Evolutionary conservation across 768 basidiomycete genomes (phyloP).

Genomic region (Mycena belliarum): DNA sequence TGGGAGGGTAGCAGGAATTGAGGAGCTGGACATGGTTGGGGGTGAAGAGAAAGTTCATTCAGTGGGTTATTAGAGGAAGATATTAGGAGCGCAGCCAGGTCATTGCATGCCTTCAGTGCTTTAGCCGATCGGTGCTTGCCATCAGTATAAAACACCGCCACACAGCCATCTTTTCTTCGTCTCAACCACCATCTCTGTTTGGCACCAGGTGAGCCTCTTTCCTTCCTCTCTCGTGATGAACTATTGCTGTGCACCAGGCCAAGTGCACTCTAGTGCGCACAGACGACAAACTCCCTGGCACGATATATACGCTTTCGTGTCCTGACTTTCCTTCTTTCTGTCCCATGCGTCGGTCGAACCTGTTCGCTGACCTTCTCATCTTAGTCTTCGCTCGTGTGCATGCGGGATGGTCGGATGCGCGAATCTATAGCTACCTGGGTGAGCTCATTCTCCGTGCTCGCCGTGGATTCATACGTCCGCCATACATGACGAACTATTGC

Average conservation of each 20-base stretch:
- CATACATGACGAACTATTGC: slow-evolving; percentile 15
- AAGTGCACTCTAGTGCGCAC: slow-evolving; percentile 41
- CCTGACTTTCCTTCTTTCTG: slow-evolving; percentile 36
- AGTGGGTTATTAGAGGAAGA: background rate
- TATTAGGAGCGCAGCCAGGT: slow-evolving; percentile 8
- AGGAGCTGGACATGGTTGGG: slow-evolving; percentile 84
- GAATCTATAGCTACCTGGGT: background rate
- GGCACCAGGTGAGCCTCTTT: slow-evolving; percentile 23
- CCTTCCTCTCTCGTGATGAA: slow-evolving; percentile 36
- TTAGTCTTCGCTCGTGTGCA: background rate
- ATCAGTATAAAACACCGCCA: too few species aligned
- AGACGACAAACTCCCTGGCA: slow-evolving; percentile 50
- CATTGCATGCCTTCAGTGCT: slow-evolving; percentile 7
- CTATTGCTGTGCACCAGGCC: slow-evolving; percentile 62
- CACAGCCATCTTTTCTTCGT: too few species aligned
- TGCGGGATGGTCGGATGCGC: background rate
- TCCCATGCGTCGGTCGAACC: background rate
- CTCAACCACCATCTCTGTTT: too few species aligned
- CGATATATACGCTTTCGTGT: slow-evolving; percentile 53
- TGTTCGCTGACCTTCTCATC: background rate
- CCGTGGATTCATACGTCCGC: slow-evolving; percentile 2
- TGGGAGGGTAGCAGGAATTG: slow-evolving; percentile 83
- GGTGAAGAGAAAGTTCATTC: slow-evolving; percentile 74
- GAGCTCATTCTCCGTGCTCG: background rate
- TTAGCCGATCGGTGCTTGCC: too few species aligned